These are phyloP conservation scores for Posidonia australis DNA, from an alignment of 106 monocot species.

Conservation along the genomic window DNA sequence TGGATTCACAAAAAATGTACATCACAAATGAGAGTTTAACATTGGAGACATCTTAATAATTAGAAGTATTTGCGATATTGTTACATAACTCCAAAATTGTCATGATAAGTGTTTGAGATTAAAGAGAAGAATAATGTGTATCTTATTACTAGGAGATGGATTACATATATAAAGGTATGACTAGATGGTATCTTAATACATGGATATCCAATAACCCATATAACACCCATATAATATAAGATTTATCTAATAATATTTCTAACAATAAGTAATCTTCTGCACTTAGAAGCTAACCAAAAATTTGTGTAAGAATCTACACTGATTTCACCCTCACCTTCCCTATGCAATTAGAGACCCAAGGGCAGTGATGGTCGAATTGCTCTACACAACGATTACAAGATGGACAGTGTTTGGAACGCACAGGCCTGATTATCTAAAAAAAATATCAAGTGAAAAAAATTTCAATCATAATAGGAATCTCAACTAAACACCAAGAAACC, in stretches of 20 bases:
- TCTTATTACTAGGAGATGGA: no score
- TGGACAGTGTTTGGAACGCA: slow-evolving; percentile 88
- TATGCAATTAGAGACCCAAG: slow-evolving; percentile 96
- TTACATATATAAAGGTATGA: no score
- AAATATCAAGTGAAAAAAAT: not conserved
- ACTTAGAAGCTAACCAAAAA: not conserved
- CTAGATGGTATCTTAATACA: no score
- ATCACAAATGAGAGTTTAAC: not conserved
- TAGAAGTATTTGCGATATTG: not conserved
- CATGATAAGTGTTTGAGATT: no score
- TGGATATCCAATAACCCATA: no score
- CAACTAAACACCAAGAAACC: not conserved
- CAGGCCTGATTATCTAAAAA: slow-evolving; percentile 73
- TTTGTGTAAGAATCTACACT: not conserved
- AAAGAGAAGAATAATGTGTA: no score
- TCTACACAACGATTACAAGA: slow-evolving; percentile 88
- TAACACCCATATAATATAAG: no score
- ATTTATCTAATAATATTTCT: no score
- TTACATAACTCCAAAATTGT: no score
- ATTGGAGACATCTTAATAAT: not conserved
- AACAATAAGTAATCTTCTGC: no score
- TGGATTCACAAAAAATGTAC: not conserved
- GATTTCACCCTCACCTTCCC: slow-evolving; percentile 59
- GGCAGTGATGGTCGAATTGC: slow-evolving; percentile 95
- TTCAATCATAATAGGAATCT: not conserved